Conservation (phyloP, 768 basidiomycete genomes). For the Naganishia randhawae region DNA sequence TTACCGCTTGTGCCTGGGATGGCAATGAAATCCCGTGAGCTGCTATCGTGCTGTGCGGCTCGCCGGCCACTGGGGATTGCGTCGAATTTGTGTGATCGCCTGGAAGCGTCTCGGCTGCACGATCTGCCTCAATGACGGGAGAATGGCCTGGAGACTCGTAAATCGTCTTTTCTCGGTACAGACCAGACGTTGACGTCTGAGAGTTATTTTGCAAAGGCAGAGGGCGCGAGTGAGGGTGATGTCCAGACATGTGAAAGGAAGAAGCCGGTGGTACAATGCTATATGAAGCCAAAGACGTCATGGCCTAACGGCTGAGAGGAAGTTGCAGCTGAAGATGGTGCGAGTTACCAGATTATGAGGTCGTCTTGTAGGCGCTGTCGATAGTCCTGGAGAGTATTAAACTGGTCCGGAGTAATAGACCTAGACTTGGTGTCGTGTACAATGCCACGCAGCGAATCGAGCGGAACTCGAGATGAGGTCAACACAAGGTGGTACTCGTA, state of each 20-base stretch:
- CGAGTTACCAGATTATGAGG: background rate
- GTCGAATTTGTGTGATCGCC: background rate
- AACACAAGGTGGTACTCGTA: background rate
- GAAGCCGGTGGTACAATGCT: background rate
- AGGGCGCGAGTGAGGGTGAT: conserved; percentile 10
- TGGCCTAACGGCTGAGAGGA: background rate
- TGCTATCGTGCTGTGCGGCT: no score
- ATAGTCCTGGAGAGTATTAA: no score
- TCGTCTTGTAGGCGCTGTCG: background rate
- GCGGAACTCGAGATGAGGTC: background rate
- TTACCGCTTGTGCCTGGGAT: background rate
- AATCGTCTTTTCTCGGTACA: background rate
- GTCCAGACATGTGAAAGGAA: conserved; percentile 17
- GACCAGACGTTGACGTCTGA: background rate
- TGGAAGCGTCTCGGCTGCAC: no score
- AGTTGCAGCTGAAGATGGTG: background rate
- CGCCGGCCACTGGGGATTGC: no score
- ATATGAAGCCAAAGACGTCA: conserved; percentile 22
- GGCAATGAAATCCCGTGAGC: background rate
- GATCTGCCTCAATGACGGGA: background rate
- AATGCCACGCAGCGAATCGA: background rate
- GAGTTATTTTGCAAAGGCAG: conserved; percentile 6
- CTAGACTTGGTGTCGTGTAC: background rate
- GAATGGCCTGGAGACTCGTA: conserved; percentile 1
- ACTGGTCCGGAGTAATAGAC: background rate